Evolutionary conservation across 2,329 filamentous ascomycete species (phyloP).

Genomic region (Epichloe sylvatica): DNA sequence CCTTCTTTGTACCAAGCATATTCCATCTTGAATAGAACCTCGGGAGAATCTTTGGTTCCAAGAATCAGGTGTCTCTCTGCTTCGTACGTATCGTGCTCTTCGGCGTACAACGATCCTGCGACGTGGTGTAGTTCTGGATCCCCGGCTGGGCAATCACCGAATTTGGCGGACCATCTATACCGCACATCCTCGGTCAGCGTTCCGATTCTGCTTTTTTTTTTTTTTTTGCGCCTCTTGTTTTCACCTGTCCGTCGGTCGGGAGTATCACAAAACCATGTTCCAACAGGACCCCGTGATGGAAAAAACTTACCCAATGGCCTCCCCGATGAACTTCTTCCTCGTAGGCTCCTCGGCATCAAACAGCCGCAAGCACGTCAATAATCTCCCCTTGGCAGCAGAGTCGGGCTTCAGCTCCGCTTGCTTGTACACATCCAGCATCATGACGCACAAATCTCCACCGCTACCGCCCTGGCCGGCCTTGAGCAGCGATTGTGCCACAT

Average conservation of each 20-base stretch:
- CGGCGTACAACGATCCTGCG: conserved; percentile 73
- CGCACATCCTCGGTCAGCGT: conserved; percentile 5
- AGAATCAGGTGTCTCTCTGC: conserved; percentile 81
- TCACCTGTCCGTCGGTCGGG: too few species aligned
- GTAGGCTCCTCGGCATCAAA: conserved; percentile 78
- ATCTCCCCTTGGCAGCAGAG: conserved; percentile 55
- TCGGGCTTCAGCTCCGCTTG: conserved; percentile 72
- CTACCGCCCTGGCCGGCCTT: conserved; percentile 88
- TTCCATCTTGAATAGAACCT: conserved; percentile 67
- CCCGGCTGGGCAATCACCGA: conserved; percentile 75
- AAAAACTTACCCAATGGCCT: conserved; percentile 57
- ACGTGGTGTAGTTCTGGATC: conserved; percentile 94
- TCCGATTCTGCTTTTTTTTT: not conserved
- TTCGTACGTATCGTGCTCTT: conserved; percentile 84
- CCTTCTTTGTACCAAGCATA: conserved; percentile 90
- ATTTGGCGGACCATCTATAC: conserved; percentile 65
- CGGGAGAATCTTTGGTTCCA: conserved; percentile 77
- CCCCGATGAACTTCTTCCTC: conserved; percentile 79
- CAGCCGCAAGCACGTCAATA: conserved; percentile 65
- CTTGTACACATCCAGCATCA: conserved; percentile 81
- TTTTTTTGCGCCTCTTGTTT: not conserved
- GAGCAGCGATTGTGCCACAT: conserved; percentile 71
- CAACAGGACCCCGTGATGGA: not conserved
- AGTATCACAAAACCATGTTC: not conserved
- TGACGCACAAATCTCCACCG: conserved; percentile 76